Conservation (phyloP, 108 stramenopile species). For the Hondaea fermentalgiana region DNA sequence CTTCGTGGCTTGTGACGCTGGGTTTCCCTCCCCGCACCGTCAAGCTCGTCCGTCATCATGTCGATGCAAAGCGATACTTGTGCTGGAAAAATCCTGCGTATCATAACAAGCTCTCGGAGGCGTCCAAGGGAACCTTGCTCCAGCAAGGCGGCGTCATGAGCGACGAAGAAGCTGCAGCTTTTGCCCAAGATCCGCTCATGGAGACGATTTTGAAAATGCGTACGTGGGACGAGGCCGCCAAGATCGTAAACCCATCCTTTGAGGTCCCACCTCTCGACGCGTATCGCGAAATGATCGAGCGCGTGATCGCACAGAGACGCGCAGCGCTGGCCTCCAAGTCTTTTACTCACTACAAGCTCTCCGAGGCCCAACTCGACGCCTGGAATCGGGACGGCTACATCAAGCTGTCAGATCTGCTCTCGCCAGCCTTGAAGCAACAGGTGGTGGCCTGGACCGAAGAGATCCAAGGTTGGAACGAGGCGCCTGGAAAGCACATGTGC, state of each 20-base stretch:
- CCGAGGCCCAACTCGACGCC: not conserved
- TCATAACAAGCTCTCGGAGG: conserved; percentile 24
- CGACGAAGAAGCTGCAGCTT: conserved; percentile 17
- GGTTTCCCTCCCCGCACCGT: conserved; percentile 10
- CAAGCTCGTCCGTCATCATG: conserved; percentile 14
- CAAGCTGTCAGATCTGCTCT: conserved; percentile 2
- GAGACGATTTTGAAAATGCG: conserved; percentile 23
- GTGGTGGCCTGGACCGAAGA: not conserved
- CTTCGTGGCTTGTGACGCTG: conserved; percentile 15
- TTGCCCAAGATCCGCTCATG: conserved; percentile 15
- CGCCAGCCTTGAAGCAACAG: not conserved
- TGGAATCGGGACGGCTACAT: conserved; percentile 23
- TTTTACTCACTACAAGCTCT: conserved; percentile 5
- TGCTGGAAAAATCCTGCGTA: conserved; percentile 26
- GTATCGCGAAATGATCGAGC: not conserved
- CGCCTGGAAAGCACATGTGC: conserved; percentile 1
- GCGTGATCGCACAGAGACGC: not conserved
- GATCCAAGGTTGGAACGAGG: not conserved
- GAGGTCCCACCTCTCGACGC: not conserved
- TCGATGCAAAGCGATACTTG: conserved; percentile 31
- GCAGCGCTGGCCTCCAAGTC: not conserved
- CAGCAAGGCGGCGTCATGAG: conserved; percentile 30
- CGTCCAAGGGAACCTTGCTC: conserved; percentile 20
- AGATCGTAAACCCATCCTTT: conserved; percentile 11
- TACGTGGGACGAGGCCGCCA: conserved; percentile 32